Base-by-base conservation (phyloP, 2,329 filamentous ascomycete species). In the Uncinocarpus reesii region DNA sequence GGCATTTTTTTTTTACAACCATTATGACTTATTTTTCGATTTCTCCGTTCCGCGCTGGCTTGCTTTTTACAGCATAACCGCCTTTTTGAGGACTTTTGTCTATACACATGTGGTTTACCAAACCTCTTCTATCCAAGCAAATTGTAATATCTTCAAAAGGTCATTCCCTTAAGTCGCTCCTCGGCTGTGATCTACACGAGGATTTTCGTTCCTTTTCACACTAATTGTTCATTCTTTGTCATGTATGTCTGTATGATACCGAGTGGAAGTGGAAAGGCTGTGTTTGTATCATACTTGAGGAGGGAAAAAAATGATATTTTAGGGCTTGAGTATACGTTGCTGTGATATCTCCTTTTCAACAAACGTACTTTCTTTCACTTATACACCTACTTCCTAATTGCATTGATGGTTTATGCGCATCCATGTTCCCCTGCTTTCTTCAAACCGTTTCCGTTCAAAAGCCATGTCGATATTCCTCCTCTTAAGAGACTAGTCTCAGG, bases 181-280 rank as follows among this genome's bases (percentile, higher is more conserved):
- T 37, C 37, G 18, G 37, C n/a, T n/a, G n/a, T n/a, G n/a, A n/a
- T n/a, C n/a, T n/a, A n/a, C n/a, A n/a, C n/a, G n/a, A n/a, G 20
- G 34, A 46, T 10, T 3, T 7, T 31, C 21, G 15, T 29, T 6
- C 26, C 35, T 47, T 15, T 18, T 37, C 42, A 8, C 32, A 13
- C 37, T 37, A 11, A 32, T 23, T 40, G 16, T 40, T 32, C 11
- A 32, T 32, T 34, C 20, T 46, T n/a, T 38, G 8, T 29, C 43
- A 28, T 38, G 24, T n/a, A 47, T 47, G 45, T 20, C 18, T 47
- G 45, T 47, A 47, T 47, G 45, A 47, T 47, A 41, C 37, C 21
- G 29, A 29, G 38, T 31, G 23, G 34, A 20, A n/a, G 24, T 7
- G 10, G 37, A 2, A 21, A 13, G 36, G 5, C 15, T 40, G 7